Conservation (phyloP, 345 rosid species). For the Salix caprea region DNA sequence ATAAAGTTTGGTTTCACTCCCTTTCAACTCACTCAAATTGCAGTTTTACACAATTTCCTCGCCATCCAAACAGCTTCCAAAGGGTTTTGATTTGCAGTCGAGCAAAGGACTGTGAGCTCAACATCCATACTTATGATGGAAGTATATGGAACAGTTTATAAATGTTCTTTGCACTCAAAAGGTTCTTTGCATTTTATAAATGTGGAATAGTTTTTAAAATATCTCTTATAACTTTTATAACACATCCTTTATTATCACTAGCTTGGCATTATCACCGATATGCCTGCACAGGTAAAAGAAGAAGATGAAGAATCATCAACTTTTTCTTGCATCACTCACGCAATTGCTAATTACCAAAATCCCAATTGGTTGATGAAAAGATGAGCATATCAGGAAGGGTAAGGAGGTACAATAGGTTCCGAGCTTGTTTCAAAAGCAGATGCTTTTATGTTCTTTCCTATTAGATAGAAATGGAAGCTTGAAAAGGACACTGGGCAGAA, state of each 20-base stretch:
- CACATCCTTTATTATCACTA: conserved; percentile 59
- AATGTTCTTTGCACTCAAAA: too few relatives aligned
- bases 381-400: not conserved
- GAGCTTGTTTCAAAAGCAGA: not conserved
- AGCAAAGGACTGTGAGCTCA: not conserved
- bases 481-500: not conserved
- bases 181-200: too few relatives aligned
- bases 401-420: not conserved
- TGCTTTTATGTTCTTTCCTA: not conserved
- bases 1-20: not conserved
- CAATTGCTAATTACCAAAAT: not conserved
- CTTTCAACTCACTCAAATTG: not conserved
- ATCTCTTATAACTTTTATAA: too few relatives aligned
- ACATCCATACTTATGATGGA: not conserved
- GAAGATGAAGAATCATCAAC: not conserved
- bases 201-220: too few relatives aligned
- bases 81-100: not conserved
- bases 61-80: not conserved
- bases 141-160: not conserved
- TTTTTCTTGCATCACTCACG: not conserved
- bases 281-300: conserved; percentile 37
- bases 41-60: not conserved
- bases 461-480: not conserved
- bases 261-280: conserved; percentile 51
- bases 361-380: not conserved